Base-by-base conservation (phyloP, 345 rosid species). In the Sonneratia caseolaris region DNA sequence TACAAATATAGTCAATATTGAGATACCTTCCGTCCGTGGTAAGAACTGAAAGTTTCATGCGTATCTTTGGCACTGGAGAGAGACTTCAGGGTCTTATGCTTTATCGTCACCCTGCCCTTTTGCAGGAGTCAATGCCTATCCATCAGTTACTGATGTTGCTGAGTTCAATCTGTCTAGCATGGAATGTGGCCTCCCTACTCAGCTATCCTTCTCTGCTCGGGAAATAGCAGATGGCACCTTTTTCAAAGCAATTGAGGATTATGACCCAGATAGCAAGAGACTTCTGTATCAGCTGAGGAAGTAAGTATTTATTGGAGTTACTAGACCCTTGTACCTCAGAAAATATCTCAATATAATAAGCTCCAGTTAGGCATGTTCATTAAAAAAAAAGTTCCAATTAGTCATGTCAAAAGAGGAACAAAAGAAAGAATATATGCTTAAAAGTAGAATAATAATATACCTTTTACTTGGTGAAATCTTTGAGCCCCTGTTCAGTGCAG, bases 181-280 rank as follows among this genome's bases (percentile, higher is more conserved):
- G 90, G 98, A 90, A 87, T 95, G 96, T 81, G 96, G 96, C 74
- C 84, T 90, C 68, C 97, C 99, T 53, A 85, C 89, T 77, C 90
- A 84, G 68, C 74, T 95, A 85, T 90, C 99, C 70, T 95, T 95
- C 85, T 87, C 97, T 43, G 97, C 99, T 72, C 91, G 94, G 78
- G 99, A 95, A 82, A 73, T 95, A 77, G 84, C 98, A 55, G 98
- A 95, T 82, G 99, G 98, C 70, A 87, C 99, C 69, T 84, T 95
- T 76, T 95, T 95, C 83, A 92, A 86, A 84, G 92, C 97, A 73
- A 95, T 95, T 59, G 90, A 95, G 81, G 90, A 90, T 72, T 95
- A 92, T 80, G 99, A 95, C 81, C 85, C 98, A 45, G 98, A 92
- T 81, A 89, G 86, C 94, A 89, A 89, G 85, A 92, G 94, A 81